Conservation (phyloP, 176 grass and related monocot genomes). For the Ampelocalamus luodianensis region DNA sequence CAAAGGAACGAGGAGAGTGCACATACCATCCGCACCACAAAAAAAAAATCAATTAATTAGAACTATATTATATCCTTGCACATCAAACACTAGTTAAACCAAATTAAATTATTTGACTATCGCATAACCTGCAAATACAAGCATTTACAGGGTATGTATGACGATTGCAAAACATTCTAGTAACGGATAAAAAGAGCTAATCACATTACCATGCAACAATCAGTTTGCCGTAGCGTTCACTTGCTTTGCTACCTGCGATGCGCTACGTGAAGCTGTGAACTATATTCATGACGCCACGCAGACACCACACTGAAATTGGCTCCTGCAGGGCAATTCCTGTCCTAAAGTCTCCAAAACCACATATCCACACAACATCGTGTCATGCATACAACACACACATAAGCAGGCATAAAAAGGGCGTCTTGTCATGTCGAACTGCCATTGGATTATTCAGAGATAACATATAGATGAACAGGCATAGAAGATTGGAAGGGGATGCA, state of each 20-base stretch:
- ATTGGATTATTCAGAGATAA: not conserved
- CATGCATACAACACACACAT: conserved; percentile 7
- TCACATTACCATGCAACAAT: not conserved
- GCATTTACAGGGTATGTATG: not conserved
- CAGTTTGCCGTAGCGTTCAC: not conserved
- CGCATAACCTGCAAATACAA: not conserved
- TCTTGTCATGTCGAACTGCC: not conserved
- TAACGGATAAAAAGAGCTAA: not conserved
- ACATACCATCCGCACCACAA: not conserved
- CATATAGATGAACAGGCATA: not conserved
- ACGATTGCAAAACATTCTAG: not conserved
- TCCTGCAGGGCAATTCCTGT: not conserved
- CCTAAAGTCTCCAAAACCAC: not conserved
- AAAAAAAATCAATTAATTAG: conserved; percentile 6
- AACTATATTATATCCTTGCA: not conserved
- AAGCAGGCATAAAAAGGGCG: not conserved
- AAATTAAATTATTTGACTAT: not conserved
- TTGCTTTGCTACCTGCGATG: not conserved
- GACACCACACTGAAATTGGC: not conserved
- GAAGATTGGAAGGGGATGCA: conserved; percentile 21
- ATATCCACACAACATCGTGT: not conserved
- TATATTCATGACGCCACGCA: not conserved
- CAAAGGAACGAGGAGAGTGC: not conserved
- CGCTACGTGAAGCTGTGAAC: not conserved
- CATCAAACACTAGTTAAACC: not conserved